Evolutionary conservation across 2,329 filamentous ascomycete genomes (phyloP).

Genomic region (Ascochyta lentis): DNA sequence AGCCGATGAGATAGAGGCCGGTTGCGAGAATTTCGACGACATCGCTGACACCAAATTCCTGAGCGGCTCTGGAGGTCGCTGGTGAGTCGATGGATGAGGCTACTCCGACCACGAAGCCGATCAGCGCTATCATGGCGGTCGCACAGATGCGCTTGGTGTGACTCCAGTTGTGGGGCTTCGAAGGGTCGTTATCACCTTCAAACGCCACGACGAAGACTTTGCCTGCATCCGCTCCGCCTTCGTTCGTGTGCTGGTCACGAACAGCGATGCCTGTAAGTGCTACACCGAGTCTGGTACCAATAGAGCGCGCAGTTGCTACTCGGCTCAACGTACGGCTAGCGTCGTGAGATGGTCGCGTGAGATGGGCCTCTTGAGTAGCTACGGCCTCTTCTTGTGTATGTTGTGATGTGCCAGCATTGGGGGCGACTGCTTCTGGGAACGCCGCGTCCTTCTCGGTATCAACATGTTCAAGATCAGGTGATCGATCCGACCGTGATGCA

Average conservation of each 20-base stretch:
- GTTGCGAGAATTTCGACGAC: conserved; percentile 57
- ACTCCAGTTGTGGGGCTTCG: conserved; percentile 50
- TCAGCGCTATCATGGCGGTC: conserved; percentile 41
- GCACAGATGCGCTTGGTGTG: conserved; percentile 35
- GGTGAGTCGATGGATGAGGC: conserved; percentile 62
- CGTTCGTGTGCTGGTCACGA: conserved; percentile 43
- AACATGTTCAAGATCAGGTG: neutral
- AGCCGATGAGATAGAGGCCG: conserved; percentile 55
- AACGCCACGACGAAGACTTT: conserved; percentile 51
- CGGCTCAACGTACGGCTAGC: neutral
- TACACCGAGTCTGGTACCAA: conserved; percentile 41
- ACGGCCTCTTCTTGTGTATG: conserved; percentile 3
- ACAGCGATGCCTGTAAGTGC: conserved; percentile 48
- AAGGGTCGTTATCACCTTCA: conserved; percentile 44
- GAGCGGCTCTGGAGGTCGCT: conserved; percentile 57
- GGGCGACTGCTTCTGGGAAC: neutral
- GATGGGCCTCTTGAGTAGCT: neutral
- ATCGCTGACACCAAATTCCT: conserved; percentile 53
- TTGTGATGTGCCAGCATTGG: neutral
- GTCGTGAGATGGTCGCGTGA: conserved; percentile 1
- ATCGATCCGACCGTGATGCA: neutral
- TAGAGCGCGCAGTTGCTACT: conserved; percentile 35
- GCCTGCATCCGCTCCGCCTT: conserved; percentile 40
- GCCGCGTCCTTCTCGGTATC: neutral
- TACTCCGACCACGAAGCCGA: conserved; percentile 59